Evolutionary conservation across 257 asterid species (phyloP).

Genomic region (Coffea eugenioides): DNA sequence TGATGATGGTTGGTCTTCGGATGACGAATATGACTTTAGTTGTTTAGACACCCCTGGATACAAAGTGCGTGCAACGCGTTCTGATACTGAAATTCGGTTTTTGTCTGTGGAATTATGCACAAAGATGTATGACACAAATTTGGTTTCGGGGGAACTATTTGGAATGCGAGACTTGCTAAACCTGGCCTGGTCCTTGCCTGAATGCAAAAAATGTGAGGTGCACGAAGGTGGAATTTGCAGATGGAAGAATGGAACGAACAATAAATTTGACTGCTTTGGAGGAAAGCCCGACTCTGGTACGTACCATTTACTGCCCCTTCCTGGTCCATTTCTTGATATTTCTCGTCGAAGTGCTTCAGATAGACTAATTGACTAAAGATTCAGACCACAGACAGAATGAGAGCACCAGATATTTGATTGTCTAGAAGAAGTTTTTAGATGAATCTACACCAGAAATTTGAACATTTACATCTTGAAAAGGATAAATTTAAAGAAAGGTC

Average conservation of each 20-base stretch:
- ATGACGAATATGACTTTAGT: background rate
- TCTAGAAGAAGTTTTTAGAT: background rate
- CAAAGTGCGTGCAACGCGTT: background rate
- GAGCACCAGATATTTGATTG: too few relatives aligned
- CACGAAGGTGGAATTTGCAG: conserved; percentile 2
- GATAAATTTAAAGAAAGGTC: too few relatives aligned
- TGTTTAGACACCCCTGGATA: conserved; percentile 10
- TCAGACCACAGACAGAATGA: too few relatives aligned
- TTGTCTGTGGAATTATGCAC: conserved; percentile 6
- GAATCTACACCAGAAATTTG: too few relatives aligned
- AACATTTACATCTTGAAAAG: too few relatives aligned
- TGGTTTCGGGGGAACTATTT: background rate
- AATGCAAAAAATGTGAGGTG: conserved; percentile 5
- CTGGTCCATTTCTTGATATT: background rate
- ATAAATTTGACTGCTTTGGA: conserved; percentile 1
- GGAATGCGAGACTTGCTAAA: background rate
- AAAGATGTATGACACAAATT: conserved; percentile 11
- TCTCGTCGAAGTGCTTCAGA: background rate
- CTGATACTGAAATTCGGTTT: background rate
- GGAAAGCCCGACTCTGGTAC: background rate
- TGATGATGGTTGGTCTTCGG: background rate
- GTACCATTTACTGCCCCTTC: background rate
- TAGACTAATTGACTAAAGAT: too few relatives aligned
- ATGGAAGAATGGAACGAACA: background rate
- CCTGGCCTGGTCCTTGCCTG: background rate